Base-by-base conservation (phyloP, 176 grass and related monocot genomes). In the Musa troglodytarum region DNA sequence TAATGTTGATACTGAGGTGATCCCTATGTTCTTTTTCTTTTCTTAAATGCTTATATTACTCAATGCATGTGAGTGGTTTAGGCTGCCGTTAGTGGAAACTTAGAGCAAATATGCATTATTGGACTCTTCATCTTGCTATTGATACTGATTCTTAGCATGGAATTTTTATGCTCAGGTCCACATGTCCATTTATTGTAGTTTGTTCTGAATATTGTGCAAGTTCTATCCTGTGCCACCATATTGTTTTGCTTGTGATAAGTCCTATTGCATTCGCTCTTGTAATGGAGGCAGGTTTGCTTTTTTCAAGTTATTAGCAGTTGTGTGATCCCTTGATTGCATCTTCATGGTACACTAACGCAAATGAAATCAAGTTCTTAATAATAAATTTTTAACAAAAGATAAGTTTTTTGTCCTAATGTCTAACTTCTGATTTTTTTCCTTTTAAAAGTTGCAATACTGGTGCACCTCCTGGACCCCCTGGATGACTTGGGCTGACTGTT, bases 1-100 rank as follows among this genome's bases (percentile, higher is more conserved):
- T 80, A 71, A 77, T 22, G 25, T 85, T 57, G 84, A 82, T n/a
- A 82, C 75, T 63, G 82, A 98, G 90, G 81, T 87, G 13, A 61
- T 71, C 17, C n/a, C 63, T 63, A 9, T 8, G 23, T 25, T 71
- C 9, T 50, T 62, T 11, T 52, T 25, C 51, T 70, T 11, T 65
- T 65, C 13, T 4, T 11, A n/a, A 9, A 24, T 28, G 21, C 22
- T 16, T 25, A 28, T 29, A 67, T 34, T 28, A 29, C 34, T 6
- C 34, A 67, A 22, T 67, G 26, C 11, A 21, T 67, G 2, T 12
- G 65, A 13, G 34, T 43, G 34, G 34, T 43, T 43, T 43, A 67
- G 25, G 25, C 26, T 29, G 2, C 26, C 10, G 3, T 16, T 29
- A 67, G n/a, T 67, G 14, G 11, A 6, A 67, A 28, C 3, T 67